Evolutionary conservation across 2,329 filamentous ascomycete genomes (phyloP).

Genomic region (Ophiostoma piceae): DNA sequence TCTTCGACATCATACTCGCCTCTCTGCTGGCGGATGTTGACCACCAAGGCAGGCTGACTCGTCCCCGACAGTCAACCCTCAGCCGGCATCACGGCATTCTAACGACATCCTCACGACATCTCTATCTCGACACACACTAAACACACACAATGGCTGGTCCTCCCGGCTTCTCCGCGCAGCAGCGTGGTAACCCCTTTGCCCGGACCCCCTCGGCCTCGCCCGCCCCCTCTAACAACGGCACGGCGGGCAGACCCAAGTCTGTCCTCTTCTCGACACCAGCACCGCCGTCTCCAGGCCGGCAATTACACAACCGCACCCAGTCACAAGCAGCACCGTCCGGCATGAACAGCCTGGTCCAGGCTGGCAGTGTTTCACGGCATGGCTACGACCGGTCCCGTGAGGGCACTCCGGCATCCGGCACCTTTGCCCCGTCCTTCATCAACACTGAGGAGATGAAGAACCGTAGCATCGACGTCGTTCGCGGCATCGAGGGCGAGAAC

Average conservation of each 20-base stretch:
- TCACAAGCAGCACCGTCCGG: slow-evolving; percentile 25
- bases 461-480: slow-evolving; percentile 47
- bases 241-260: slow-evolving; percentile 63
- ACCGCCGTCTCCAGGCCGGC: slow-evolving; percentile 42
- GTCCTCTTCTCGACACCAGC: slow-evolving; percentile 56
- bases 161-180: slow-evolving; percentile 20
- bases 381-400: slow-evolving; percentile 58
- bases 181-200: slow-evolving; percentile 72
- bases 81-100: not conserved
- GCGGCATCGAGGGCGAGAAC: slow-evolving; percentile 89
- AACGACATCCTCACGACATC: not conserved
- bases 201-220: slow-evolving; percentile 65
- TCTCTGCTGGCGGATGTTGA: slow-evolving; percentile 23
- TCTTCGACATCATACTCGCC: not conserved
- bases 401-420: slow-evolving; percentile 62
- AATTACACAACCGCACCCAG: slow-evolving; percentile 48
- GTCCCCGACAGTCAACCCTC: slow-evolving; percentile 2
- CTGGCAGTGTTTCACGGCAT: slow-evolving; percentile 35
- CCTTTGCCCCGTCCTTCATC: slow-evolving; percentile 95
- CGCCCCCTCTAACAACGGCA: slow-evolving; percentile 38
- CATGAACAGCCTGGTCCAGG: slow-evolving; percentile 23
- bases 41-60: slow-evolving; percentile 7
- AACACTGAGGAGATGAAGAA: slow-evolving; percentile 71
- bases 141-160: slow-evolving; percentile 20
- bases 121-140: not conserved